Conservation (phyloP, 2,329 filamentous ascomycete species). For the Pseudocercospora fijiensis region DNA sequence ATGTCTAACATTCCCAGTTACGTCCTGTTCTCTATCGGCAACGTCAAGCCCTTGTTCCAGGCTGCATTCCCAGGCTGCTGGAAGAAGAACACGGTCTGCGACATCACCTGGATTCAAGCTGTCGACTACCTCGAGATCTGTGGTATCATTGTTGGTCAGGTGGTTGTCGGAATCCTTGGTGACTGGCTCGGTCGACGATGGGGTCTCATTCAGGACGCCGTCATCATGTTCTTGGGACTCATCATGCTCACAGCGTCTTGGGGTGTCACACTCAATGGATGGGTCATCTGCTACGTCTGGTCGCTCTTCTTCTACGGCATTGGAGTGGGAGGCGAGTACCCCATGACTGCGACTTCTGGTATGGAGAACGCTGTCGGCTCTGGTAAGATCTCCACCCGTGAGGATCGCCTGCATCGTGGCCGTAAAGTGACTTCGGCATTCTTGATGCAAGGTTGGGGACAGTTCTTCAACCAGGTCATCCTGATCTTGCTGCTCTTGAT, state of each 20-base stretch:
- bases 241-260: constrained; percentile 89
- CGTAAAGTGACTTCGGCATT: constrained; percentile 95
- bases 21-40: constrained; percentile 95
- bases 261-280: constrained; percentile 83
- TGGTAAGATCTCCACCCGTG: constrained; percentile 82
- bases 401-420: constrained; percentile 91
- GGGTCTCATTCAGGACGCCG: constrained; percentile 92
- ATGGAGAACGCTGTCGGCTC: constrained; percentile 77
- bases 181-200: constrained; percentile 86
- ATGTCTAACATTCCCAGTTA: constrained; percentile 57
- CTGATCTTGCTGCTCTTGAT: constrained; percentile 83
- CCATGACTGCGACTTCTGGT: constrained; percentile 91
- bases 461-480: constrained; percentile 88
- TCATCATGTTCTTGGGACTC: constrained; percentile 91
- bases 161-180: constrained; percentile 77
- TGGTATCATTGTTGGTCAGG: constrained; percentile 93
- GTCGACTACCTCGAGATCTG: constrained; percentile 90
- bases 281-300: constrained; percentile 97
- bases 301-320: constrained; percentile 87
- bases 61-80: constrained; percentile 77
- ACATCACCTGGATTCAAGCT: constrained; percentile 74
- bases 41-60: constrained; percentile 78
- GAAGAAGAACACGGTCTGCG: constrained; percentile 61
- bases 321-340: constrained; percentile 80
- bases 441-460: constrained; percentile 98